These are phyloP conservation scores for Hortaea sp. DNA, from an alignment of 2,329 filamentous ascomycete genomes.

Conservation along the genomic window DNA sequence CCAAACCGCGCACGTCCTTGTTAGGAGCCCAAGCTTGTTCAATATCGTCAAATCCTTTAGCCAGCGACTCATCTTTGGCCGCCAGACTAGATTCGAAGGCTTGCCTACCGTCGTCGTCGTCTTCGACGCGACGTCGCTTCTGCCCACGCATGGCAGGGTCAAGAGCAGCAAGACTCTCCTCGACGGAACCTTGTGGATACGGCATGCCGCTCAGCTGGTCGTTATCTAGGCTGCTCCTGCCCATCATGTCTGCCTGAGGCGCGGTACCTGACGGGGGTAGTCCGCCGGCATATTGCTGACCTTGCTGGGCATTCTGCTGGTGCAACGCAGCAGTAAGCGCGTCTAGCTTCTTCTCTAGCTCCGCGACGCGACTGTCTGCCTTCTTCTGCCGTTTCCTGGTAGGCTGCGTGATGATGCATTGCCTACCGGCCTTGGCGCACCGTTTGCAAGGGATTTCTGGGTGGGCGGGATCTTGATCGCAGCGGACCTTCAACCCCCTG, in stretches of 20 bases:
- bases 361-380: slow-evolving; percentile 77
- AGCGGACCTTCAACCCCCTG: slow-evolving; percentile 55
- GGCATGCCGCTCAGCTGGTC: not conserved
- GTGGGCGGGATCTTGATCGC: slow-evolving; percentile 60
- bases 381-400: slow-evolving; percentile 80
- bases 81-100: slow-evolving; percentile 1
- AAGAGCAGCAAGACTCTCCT: not conserved
- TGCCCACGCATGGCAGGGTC: slow-evolving; percentile 2
- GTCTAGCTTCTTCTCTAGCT: slow-evolving; percentile 89
- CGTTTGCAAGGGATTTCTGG: slow-evolving; percentile 50
- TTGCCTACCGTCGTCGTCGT: not conserved
- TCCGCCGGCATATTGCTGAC: slow-evolving; percentile 8
- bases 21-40: slow-evolving; percentile 9
- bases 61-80: slow-evolving; percentile 1
- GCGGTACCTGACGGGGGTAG: slow-evolving; percentile 4
- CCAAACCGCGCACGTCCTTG: slow-evolving; percentile 13
- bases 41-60: slow-evolving; percentile 4
- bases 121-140: slow-evolving; percentile 18
- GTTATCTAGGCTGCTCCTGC: not conserved
- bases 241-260: slow-evolving; percentile 9
- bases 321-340: slow-evolving; percentile 72
- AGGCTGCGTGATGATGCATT: slow-evolving; percentile 66
- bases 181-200: not conserved
- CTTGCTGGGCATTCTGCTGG: slow-evolving; percentile 32
- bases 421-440: slow-evolving; percentile 69